A percentile compares a stretch with the other conserved stretches of the same genome.
These are phyloP conservation scores for Kurtzmaniella fragi DNA, from an alignment of 805 yeast genomes.

Conservation along the genomic window DNA sequence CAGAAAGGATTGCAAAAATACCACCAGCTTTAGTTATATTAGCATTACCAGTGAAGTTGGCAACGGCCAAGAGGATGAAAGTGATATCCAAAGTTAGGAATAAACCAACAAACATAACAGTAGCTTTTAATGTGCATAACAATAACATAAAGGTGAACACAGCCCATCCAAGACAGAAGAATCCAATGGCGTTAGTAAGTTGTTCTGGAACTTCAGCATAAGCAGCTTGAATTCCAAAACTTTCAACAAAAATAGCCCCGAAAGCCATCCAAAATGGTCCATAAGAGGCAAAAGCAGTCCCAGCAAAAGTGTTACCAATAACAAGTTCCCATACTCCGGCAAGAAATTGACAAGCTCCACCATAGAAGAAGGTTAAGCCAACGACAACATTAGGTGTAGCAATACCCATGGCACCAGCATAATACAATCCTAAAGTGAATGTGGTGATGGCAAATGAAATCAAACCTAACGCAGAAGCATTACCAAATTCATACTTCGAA, in stretches of 20 bases:
- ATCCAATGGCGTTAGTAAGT: conserved; percentile 48
- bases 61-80: conserved; percentile 47
- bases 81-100: conserved; percentile 52
- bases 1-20: conserved; percentile 18
- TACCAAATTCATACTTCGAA: conserved; percentile 43
- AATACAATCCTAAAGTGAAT: conserved; percentile 42
- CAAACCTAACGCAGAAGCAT: conserved; percentile 53
- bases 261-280: conserved; percentile 54
- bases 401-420: conserved; percentile 45
- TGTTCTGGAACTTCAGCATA: conserved; percentile 40
- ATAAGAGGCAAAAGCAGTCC: conserved; percentile 46
- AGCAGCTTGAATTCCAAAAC: conserved; percentile 49
- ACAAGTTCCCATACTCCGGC: conserved; percentile 49
- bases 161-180: conserved; percentile 58
- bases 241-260: conserved; percentile 46
- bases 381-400: conserved; percentile 37
- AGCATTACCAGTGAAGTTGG: conserved; percentile 38
- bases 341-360: conserved; percentile 46
- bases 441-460: conserved; percentile 45
- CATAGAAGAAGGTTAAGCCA: conserved; percentile 43
- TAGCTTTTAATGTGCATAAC: conserved; percentile 49
- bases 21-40: conserved; percentile 16
- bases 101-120: conserved; percentile 46
- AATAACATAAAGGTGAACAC: conserved; percentile 58
- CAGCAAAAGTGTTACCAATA: conserved; percentile 53